Base-by-base conservation (phyloP, 768 basidiomycete genomes). In the Royoungia palumana region DNA sequence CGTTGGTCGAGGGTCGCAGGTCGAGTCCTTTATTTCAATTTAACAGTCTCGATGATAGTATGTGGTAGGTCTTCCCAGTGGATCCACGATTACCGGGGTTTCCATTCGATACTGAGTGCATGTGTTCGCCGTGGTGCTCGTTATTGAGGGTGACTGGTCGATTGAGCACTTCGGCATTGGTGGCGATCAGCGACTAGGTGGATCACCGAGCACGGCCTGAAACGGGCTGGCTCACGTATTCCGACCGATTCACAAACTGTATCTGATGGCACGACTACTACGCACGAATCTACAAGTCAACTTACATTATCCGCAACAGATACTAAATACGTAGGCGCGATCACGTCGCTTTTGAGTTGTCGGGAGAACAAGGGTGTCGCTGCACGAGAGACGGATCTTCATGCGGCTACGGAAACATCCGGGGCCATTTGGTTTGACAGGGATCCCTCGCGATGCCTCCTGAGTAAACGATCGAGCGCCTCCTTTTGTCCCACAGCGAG, bases 401-500 rank as follows among this genome's bases (percentile, higher is more conserved):
- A 62, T 39, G 50, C 61, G 25, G 46, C 38, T 13, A 43, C 35
- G n/a, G 32, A 35, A 25, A 54, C 30, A 21, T 42, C 37, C 2
- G 40, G 36, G 28, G 41, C 8, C 1, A 4, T 8, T 19, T 21
- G 52, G 42, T 40, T 46, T 32, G 50, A 57, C 43, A 56, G 10
- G 22, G 55, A 56, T 12, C 37, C 47, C 42, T 75, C 75, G 47
- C 83, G 81, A 72, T 94, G 92, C 73, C 81, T 81, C 72, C 78
- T 80, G 56, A 98, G 78, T 27, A 98, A 76, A 50, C 85, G 79
- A 68, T 97, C 94, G 25, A 98, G 78, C 6, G 90, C 86, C 63
- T 89, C 87, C 72, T 86, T 88, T 72, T 97, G 90, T n/a, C 96
- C 94, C 36, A 97, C 87, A 38, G 82, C 83, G 61, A 99, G 87